These are phyloP conservation scores for Cadophora sp. DNA, from an alignment of 2,329 filamentous ascomycete species.

Conservation along the genomic window DNA sequence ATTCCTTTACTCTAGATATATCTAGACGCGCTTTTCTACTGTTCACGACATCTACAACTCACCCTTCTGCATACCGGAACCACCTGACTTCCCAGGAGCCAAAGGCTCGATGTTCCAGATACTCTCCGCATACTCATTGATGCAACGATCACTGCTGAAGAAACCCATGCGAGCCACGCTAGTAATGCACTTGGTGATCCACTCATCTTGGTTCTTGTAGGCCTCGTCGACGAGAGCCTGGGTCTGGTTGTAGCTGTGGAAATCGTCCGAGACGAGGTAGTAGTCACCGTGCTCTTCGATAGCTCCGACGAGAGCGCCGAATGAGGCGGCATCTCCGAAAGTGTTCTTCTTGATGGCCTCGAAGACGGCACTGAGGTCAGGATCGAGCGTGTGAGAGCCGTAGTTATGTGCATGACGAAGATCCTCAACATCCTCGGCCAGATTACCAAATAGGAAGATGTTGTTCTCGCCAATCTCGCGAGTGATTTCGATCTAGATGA, in stretches of 20 bases:
- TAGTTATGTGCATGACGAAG: slow-evolving; percentile 91
- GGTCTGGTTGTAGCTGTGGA: slow-evolving; percentile 91
- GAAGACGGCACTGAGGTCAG: slow-evolving; percentile 82
- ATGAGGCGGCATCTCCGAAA: slow-evolving; percentile 82
- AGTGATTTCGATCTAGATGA: slow-evolving; percentile 89
- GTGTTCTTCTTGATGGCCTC: slow-evolving; percentile 77
- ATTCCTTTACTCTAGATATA: not conserved
- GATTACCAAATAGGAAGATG: slow-evolving; percentile 97
- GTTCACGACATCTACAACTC: slow-evolving; percentile 30
- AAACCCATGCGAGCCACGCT: slow-evolving; percentile 95
- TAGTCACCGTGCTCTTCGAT: slow-evolving; percentile 95
- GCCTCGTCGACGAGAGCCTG: slow-evolving; percentile 90
- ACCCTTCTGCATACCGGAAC: slow-evolving; percentile 32
- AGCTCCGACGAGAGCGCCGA: slow-evolving; percentile 81
- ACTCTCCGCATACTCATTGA: slow-evolving; percentile 94
- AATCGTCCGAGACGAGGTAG: slow-evolving; percentile 97
- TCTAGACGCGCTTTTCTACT: not conserved
- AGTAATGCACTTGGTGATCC: slow-evolving; percentile 88
- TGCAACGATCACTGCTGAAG: slow-evolving; percentile 94
- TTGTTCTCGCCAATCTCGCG: slow-evolving; percentile 96
- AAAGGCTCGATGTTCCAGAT: slow-evolving; percentile 96
- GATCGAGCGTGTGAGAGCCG: slow-evolving; percentile 77
- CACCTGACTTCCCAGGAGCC: slow-evolving; percentile 29
- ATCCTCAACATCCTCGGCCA: slow-evolving; percentile 96
- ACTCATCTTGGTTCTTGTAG: slow-evolving; percentile 90